phyloP scores from a whole-genome alignment of 2,329 filamentous ascomycete genomes.

The Fusarium sp. region DNA sequence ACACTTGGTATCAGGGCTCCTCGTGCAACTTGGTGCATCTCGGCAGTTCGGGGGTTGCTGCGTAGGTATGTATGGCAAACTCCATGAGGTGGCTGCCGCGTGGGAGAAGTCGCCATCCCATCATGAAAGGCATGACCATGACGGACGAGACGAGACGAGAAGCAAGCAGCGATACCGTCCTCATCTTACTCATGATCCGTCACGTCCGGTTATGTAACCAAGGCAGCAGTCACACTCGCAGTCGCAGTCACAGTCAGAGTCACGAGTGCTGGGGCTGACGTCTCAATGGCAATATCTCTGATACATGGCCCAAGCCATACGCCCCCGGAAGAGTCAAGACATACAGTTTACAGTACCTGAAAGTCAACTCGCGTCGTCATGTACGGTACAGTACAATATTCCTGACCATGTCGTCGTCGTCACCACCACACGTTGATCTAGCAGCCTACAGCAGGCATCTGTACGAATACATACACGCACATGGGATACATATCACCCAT shows the following conservation, averaged over 20 bases:
- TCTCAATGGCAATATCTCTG: slow-evolving; percentile 6
- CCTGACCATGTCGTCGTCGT: slow-evolving; percentile 5
- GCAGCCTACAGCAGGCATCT: background rate
- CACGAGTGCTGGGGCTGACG: background rate
- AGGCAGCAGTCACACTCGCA: slow-evolving; percentile 2
- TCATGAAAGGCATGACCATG: background rate
- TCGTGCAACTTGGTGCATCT: background rate
- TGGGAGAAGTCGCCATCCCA: background rate
- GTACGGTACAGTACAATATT: background rate
- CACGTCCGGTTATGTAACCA: background rate
- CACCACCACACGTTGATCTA: background rate
- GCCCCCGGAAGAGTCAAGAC: background rate
- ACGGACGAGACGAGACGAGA: background rate
- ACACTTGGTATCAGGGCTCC: background rate
- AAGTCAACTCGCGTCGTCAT: background rate
- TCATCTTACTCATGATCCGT: background rate
- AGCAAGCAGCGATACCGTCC: background rate
- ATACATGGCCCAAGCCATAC: slow-evolving; percentile 2
- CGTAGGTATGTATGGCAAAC: background rate
- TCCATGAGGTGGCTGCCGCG: slow-evolving; percentile 4
- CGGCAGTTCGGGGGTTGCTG: slow-evolving; percentile 5
- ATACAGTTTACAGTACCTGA: background rate
- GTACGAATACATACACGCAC: background rate
- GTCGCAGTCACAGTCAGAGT: background rate
- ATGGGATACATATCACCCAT: background rate